phyloP scores from a whole-genome alignment of 2,329 filamentous ascomycete species.

The Dactylonectria estremocensis region DNA sequence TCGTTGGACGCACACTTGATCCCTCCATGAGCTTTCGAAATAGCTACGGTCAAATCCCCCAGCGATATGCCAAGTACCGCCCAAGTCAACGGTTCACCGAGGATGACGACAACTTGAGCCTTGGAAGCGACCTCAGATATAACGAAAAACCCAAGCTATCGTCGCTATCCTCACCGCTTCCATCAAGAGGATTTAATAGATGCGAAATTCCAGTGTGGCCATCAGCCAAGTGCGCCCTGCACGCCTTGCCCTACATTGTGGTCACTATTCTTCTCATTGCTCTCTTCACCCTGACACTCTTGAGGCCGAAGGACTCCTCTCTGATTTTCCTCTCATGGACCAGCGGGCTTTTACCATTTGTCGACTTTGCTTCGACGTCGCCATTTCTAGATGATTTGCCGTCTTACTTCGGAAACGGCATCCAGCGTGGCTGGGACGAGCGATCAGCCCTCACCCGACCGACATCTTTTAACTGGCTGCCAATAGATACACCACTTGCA shows the following conservation, averaged over 20 bases:
- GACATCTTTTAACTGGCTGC: conserved; percentile 44
- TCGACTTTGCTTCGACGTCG: conserved; percentile 53
- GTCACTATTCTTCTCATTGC: conserved; percentile 45
- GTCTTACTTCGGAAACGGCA: conserved; percentile 45
- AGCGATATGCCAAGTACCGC: conserved; percentile 29
- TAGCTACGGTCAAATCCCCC: conserved; percentile 30
- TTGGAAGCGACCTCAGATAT: conserved; percentile 20
- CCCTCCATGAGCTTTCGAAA: conserved; percentile 27
- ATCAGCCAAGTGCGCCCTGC: conserved; percentile 25
- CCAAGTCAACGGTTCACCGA: conserved; percentile 14
- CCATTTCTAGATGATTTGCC: conserved; percentile 47
- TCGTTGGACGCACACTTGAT: conserved; percentile 26
- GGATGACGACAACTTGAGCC: conserved; percentile 19
- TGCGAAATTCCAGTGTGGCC: conserved; percentile 15
- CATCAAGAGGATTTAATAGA: not conserved
- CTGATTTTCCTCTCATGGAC: conserved; percentile 56
- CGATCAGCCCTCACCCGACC: conserved; percentile 47
- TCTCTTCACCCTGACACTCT: conserved; percentile 42
- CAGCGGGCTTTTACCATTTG: conserved; percentile 50
- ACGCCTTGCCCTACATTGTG: conserved; percentile 38
- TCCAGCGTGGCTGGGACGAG: conserved; percentile 48
- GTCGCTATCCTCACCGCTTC: not conserved
- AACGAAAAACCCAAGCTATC: conserved; percentile 31
- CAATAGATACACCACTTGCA: conserved; percentile 30
- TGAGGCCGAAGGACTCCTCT: conserved; percentile 53